Percentiles rank a stretch among this genome's conserved stretches.
phyloP scores from a whole-genome alignment of 768 basidiomycete species.

The Pilatotrama ljubarskyi region DNA sequence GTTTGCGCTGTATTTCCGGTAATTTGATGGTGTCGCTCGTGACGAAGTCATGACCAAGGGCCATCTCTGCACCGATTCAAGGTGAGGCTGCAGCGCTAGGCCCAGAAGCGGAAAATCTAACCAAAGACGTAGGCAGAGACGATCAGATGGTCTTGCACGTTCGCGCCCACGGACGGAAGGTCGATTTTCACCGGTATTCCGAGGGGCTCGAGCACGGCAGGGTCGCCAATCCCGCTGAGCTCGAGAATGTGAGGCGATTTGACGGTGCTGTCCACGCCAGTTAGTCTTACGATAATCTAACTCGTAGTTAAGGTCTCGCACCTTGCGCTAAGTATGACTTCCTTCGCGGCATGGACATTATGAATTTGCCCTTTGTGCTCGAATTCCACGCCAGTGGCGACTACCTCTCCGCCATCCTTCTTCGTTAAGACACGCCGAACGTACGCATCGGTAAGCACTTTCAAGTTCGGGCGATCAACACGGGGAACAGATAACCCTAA shows the following conservation, averaged over 20 bases:
- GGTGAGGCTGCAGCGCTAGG: not conserved
- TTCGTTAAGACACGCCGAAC: slow-evolving; percentile 21
- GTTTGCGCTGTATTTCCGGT: slow-evolving; percentile 2
- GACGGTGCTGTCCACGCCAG: slow-evolving; percentile 36
- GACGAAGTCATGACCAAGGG: not conserved
- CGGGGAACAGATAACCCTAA: slow-evolving; percentile 25
- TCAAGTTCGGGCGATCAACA: slow-evolving; percentile 30
- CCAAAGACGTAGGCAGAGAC: slow-evolving; percentile 25
- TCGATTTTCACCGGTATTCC: slow-evolving; percentile 39
- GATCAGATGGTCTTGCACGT: slow-evolving; percentile 44
- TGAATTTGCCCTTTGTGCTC: slow-evolving; percentile 27
- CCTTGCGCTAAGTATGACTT: slow-evolving; percentile 46
- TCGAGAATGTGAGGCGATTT: slow-evolving; percentile 50
- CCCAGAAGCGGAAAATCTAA: not conserved
- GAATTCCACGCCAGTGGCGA: slow-evolving; percentile 42
- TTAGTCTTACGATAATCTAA: not conserved
- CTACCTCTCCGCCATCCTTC: not conserved
- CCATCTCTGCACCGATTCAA: slow-evolving; percentile 5
- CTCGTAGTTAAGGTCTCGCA: slow-evolving; percentile 7
- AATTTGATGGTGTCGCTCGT: slow-evolving; percentile 8
- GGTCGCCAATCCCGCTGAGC: slow-evolving; percentile 49
- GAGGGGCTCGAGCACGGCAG: slow-evolving; percentile 32
- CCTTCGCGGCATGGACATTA: slow-evolving; percentile 38
- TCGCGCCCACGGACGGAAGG: slow-evolving; percentile 49
- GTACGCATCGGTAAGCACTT: slow-evolving; percentile 30